phyloP scores from a whole-genome alignment of 1,139 yeast species.

The Casaregolazyma suthepensis region DNA sequence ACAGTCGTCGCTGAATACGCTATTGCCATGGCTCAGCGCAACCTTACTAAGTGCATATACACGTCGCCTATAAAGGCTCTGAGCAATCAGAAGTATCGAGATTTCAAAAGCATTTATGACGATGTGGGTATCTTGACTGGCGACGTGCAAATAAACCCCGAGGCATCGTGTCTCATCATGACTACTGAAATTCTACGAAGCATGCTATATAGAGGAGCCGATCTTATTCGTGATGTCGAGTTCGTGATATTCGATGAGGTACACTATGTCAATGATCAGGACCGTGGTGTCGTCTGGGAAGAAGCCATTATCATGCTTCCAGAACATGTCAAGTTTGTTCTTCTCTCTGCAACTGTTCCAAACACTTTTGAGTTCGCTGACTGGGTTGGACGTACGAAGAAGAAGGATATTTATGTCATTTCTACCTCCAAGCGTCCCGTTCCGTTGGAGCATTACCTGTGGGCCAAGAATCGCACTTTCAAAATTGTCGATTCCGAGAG shows the following conservation, averaged over 20 bases:
- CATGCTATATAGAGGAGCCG: conserved; percentile 92
- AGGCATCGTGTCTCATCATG: conserved; percentile 95
- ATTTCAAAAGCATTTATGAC: conserved; percentile 82
- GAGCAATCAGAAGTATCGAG: conserved; percentile 94
- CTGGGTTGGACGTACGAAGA: conserved; percentile 97
- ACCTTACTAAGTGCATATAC: conserved; percentile 88
- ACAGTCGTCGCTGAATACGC: conserved; percentile 99
- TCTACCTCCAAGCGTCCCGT: conserved; percentile 96
- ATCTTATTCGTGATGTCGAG: conserved; percentile 92
- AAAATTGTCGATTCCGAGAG: conserved; percentile 73
- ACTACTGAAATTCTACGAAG: conserved; percentile 92
- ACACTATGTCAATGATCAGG: conserved; percentile 92
- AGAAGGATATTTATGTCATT: conserved; percentile 89
- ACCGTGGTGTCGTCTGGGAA: conserved; percentile 99
- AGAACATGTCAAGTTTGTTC: conserved; percentile 65
- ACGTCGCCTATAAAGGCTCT: conserved; percentile 97
- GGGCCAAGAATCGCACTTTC: conserved; percentile 64
- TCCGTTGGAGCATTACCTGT: conserved; percentile 78
- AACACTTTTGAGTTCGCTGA: conserved; percentile 93
- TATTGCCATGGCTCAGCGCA: conserved; percentile 87
- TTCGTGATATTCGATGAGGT: conserved; percentile 96
- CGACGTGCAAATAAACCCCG: conserved; percentile 95
- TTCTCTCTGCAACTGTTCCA: conserved; percentile 87
- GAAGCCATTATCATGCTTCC: conserved; percentile 94
- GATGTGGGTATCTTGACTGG: conserved; percentile 98